Evolutionary conservation across 2,329 filamentous ascomycete genomes (phyloP).

Genomic region (Calonectria fujianensis): DNA sequence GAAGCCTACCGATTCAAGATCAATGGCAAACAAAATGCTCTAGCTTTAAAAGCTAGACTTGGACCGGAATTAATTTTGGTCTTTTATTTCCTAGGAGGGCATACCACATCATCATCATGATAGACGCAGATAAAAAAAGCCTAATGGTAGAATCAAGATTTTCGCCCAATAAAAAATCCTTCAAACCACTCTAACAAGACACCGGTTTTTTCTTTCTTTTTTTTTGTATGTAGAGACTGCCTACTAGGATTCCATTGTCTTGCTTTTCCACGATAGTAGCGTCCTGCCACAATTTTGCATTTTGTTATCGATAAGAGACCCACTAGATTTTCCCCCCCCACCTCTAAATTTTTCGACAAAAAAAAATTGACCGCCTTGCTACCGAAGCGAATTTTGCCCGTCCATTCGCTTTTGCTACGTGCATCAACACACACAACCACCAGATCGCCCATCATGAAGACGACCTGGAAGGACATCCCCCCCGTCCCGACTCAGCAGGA

Average conservation of each 20-base stretch:
- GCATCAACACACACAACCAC: conserved; percentile 31
- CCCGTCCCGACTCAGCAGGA: conserved; percentile 95
- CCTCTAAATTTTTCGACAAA: conserved; percentile 47
- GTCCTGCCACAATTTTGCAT: neutral
- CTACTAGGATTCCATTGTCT: neutral
- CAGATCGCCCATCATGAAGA: conserved; percentile 72
- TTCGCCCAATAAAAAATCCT: neutral
- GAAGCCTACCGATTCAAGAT: neutral
- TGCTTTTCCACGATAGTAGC: neutral
- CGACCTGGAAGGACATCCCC: conserved; percentile 85
- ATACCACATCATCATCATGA: neutral
- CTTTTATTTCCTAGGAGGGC: neutral
- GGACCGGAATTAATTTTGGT: neutral
- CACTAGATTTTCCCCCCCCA: conserved; percentile 50
- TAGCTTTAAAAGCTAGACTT: neutral
- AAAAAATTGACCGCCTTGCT: conserved; percentile 57
- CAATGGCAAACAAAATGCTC: neutral
- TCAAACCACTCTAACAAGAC: neutral
- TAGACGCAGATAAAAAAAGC: neutral
- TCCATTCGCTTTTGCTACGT: conserved; percentile 17
- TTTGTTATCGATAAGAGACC: conserved; percentile 10
- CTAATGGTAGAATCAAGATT: neutral
- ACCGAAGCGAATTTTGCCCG: conserved; percentile 52
- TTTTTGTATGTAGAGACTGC: neutral
- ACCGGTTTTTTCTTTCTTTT: neutral